Conservation (phyloP, 306 rosid species). For the Cercis canadensis region DNA sequence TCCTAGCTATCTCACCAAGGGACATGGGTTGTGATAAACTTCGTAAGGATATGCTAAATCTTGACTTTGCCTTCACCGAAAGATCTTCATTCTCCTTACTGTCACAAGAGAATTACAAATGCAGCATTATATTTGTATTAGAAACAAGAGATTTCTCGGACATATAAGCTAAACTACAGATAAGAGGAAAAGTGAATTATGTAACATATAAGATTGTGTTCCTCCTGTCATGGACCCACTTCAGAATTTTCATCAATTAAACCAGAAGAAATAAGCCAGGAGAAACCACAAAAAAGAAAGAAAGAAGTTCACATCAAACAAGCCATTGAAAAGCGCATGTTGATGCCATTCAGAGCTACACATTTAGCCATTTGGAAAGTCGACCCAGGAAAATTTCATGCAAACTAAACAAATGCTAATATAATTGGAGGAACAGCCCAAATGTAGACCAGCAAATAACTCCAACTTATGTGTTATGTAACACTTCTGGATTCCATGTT, state of each 20-base stretch:
- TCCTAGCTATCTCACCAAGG: slow-evolving; percentile 71
- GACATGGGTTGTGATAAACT: slow-evolving; percentile 86
- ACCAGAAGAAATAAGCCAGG: neutral
- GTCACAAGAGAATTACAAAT: slow-evolving; percentile 37
- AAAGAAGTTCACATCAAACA: slow-evolving; percentile 2
- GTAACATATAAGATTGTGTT: neutral
- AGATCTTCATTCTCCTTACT: slow-evolving; percentile 86
- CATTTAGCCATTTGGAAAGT: neutral
- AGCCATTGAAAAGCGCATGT: neutral
- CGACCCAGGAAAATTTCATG: neutral
- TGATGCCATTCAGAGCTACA: neutral
- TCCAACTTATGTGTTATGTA: neutral
- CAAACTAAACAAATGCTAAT: slow-evolving; percentile 2
- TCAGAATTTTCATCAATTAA: neutral
- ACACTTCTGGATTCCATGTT: neutral
- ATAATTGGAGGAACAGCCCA: neutral
- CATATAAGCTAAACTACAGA: slow-evolving; percentile 9
- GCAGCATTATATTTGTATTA: slow-evolving; percentile 29
- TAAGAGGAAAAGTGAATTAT: neutral
- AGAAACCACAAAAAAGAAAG: neutral
- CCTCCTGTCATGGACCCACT: no score
- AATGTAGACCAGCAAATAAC: neutral
- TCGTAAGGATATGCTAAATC: slow-evolving; percentile 77
- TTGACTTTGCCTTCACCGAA: slow-evolving; percentile 74
- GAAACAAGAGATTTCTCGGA: slow-evolving; percentile 20